A percentile compares a stretch with the other conserved stretches of the same genome.
Conservation (phyloP, 768 basidiomycete species). For the Lactifluus echinatus region DNA sequence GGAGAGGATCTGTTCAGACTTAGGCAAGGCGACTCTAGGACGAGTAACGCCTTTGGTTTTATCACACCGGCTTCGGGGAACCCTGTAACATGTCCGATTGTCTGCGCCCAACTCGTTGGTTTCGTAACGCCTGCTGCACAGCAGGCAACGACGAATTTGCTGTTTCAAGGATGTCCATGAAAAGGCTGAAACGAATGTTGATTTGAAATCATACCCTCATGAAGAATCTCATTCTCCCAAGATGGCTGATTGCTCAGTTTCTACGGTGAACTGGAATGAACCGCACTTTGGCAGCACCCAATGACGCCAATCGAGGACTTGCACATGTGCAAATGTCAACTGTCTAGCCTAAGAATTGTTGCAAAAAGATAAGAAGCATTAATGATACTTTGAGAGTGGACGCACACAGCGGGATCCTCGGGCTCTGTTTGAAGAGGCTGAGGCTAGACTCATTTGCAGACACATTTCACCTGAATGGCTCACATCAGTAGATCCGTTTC, state of each 20-base stretch:
- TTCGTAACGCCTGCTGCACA: slow-evolving; percentile 44
- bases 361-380: too few species aligned
- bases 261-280: slow-evolving; percentile 16
- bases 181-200: neutral
- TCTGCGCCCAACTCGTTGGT: slow-evolving; percentile 47
- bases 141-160: slow-evolving; percentile 46
- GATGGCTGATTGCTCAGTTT: slow-evolving; percentile 30
- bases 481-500: too few species aligned
- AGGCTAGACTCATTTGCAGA: too few species aligned
- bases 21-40: too few species aligned
- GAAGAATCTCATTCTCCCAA: slow-evolving; percentile 40
- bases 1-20: too few species aligned
- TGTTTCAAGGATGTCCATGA: slow-evolving; percentile 14
- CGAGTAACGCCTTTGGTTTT: too few species aligned
- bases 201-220: slow-evolving; percentile 33
- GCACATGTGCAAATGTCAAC: slow-evolving; percentile 54
- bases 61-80: too few species aligned
- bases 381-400: too few species aligned
- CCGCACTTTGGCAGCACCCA: slow-evolving; percentile 5
- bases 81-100: slow-evolving; percentile 55
- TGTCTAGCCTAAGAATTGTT: slow-evolving; percentile 74
- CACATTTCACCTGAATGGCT: too few species aligned
- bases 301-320: slow-evolving; percentile 41
- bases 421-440: too few species aligned
- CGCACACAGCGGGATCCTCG: too few species aligned